phyloP scores from a whole-genome alignment of 768 basidiomycete genomes.

The Lentinus brumalis region DNA sequence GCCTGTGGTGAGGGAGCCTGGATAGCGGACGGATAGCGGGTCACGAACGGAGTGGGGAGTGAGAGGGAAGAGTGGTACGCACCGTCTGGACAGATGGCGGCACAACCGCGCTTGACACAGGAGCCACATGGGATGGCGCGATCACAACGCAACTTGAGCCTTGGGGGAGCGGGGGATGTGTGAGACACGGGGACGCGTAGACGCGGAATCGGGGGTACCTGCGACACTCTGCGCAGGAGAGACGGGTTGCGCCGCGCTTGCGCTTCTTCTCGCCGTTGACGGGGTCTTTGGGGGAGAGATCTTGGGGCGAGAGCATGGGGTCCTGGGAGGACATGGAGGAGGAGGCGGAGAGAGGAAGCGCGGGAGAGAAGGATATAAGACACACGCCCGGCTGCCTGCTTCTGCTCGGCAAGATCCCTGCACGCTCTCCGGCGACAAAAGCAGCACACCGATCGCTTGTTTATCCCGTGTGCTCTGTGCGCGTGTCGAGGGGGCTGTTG shows the following conservation, averaged over 20 bases:
- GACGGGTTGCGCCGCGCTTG: conserved; percentile 65
- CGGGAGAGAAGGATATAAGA: conserved; percentile 25
- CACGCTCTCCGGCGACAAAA: too few species aligned
- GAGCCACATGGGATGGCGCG: conserved; percentile 76
- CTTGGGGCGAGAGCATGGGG: conserved; percentile 14
- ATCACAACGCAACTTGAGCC: conserved; percentile 75
- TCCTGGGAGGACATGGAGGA: conserved; percentile 14
- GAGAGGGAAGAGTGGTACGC: conserved; percentile 19
- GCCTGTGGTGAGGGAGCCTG: conserved; percentile 80
- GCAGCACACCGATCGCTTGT: background rate
- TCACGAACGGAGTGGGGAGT: conserved; percentile 4
- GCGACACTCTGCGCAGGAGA: conserved; percentile 81
- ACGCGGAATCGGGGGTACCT: conserved; percentile 43
- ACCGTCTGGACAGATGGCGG: conserved; percentile 83
- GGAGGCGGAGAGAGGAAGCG: conserved; percentile 8
- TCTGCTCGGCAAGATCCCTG: conserved; percentile 15
- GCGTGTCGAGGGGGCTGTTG: too few species aligned
- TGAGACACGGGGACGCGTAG: conserved; percentile 1
- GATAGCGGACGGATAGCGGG: background rate
- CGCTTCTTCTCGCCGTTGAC: conserved; percentile 43
- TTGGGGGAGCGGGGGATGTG: conserved; percentile 28
- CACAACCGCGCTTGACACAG: conserved; percentile 79
- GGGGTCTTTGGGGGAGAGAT: conserved; percentile 15
- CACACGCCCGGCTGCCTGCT: background rate
- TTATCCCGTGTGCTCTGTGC: background rate